phyloP scores from a whole-genome alignment of 331 rosid species.

The Rhamnella rubrinervis region DNA sequence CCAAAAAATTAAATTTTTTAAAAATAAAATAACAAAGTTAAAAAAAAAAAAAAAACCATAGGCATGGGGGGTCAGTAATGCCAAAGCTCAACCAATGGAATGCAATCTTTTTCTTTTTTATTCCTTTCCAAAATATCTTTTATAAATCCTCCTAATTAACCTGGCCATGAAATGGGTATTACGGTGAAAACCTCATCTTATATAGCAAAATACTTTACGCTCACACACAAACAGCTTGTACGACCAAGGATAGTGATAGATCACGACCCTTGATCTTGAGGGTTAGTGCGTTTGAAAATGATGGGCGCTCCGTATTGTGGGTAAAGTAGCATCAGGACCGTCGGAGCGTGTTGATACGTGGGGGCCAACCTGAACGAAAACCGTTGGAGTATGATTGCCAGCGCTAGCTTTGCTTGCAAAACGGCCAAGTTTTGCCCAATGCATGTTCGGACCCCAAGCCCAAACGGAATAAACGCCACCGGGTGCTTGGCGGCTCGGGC shows the following conservation, averaged over 20 bases:
- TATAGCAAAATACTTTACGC: neutral
- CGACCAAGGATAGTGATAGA: slow-evolving; percentile 5
- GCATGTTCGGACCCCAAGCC: slow-evolving; percentile 78
- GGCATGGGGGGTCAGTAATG: slow-evolving; percentile 23
- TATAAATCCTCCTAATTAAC: neutral
- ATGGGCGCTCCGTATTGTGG: slow-evolving; percentile 96
- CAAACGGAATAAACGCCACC: slow-evolving; percentile 71
- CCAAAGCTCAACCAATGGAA: slow-evolving; percentile 11
- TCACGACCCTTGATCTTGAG: slow-evolving; percentile 29
- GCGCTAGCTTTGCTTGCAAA: slow-evolving; percentile 72
- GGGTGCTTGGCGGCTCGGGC: slow-evolving; percentile 77
- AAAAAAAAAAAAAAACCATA: slow-evolving; percentile 10
- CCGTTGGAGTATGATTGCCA: slow-evolving; percentile 80
- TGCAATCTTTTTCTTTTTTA: slow-evolving; percentile 23
- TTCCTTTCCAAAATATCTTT: neutral
- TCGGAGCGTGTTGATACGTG: slow-evolving; percentile 86
- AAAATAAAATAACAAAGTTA: slow-evolving; percentile 11
- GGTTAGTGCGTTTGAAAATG: slow-evolving; percentile 39
- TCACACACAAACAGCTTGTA: neutral
- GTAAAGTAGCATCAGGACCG: slow-evolving; percentile 87
- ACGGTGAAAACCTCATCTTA: neutral
- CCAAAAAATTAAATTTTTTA: neutral
- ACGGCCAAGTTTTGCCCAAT: slow-evolving; percentile 87
- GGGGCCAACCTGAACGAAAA: slow-evolving; percentile 81
- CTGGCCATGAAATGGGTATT: neutral